A percentile compares a stretch with the other conserved stretches of the same genome.
Evolutionary conservation across 2,329 filamentous ascomycete genomes (phyloP).

Genomic region (Penicillium sp.): DNA sequence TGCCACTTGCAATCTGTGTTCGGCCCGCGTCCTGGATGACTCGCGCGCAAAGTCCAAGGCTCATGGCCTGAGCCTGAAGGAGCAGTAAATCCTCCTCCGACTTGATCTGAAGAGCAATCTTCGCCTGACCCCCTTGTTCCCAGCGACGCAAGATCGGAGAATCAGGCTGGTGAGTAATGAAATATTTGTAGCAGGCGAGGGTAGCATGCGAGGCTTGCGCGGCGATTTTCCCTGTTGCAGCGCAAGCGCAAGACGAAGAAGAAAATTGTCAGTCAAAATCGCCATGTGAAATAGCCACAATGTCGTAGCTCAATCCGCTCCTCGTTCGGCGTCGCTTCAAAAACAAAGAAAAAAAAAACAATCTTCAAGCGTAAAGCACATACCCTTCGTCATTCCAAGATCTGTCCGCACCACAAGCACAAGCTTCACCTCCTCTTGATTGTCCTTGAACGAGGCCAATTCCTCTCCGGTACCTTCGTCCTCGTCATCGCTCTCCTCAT

Average conservation of each 20-base stretch:
- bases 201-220: constrained; percentile 96
- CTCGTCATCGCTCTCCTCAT: constrained; percentile 58
- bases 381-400: constrained; percentile 95
- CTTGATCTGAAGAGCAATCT: constrained; percentile 87
- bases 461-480: constrained; percentile 55
- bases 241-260: constrained; percentile 1
- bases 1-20: constrained; percentile 92
- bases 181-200: constrained; percentile 89
- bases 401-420: constrained; percentile 90
- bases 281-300: background rate
- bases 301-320: constrained; percentile 59
- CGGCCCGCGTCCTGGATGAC: constrained; percentile 93
- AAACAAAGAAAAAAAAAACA: background rate
- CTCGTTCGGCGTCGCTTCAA: constrained; percentile 60
- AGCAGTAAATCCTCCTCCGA: constrained; percentile 73
- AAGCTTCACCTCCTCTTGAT: constrained; percentile 82
- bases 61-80: constrained; percentile 72
- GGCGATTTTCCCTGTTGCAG: constrained; percentile 76
- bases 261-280: background rate
- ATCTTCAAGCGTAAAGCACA: constrained; percentile 18
- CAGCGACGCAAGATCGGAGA: constrained; percentile 67
- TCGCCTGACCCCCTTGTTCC: constrained; percentile 82
- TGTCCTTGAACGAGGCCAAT: constrained; percentile 45
- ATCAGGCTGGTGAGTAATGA: constrained; percentile 51
- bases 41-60: constrained; percentile 77